Base-by-base conservation (phyloP, 2,329 filamentous ascomycete species). In the Aspergillus sp. region DNA sequence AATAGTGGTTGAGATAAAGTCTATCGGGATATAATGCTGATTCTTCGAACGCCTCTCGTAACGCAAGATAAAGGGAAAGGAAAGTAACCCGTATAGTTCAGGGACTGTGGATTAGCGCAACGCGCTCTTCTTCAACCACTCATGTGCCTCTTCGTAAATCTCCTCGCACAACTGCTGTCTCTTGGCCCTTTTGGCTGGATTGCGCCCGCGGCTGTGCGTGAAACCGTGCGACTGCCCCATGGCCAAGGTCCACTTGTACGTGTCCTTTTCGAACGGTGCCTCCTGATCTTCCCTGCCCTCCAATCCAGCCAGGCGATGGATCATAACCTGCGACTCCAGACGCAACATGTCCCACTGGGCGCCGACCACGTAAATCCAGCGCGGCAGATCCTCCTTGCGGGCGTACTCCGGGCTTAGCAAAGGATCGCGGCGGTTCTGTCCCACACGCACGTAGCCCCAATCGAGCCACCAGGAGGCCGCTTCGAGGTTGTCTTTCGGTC, bases 311-410 rank as follows among this genome's bases (percentile, higher is more conserved):
- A 74, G 61, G 16, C 61, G 62, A 52, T 68, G 66, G 24, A 71
- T 71, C 71, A 75, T 75, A 49, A 58, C 42, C 57, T 71, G 67
- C 6, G 67, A 73, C 66, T 82, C 82, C 36, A 67, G 16, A 12
- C 63, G 42, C n/a, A 65, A 51, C 61, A 81, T 75, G 65, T 84
- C 82, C 56, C 80, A 73, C 70, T 83, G 79, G 14, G 74, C 74
- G 0, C 69, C 78, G 6, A 82, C 61, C 36, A 81, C 65, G 61
- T 80, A 82, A 3, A 83, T 69, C 49, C 76, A 71, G 18, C 65
- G 67, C 5, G 81, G 81, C 31, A 83, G 68, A 22, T 63, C 46
- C 14, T 74, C 69, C 16, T 71, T 67, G 26, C 54, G 29, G 1
- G 73, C 73, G 61, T 72, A 77, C 18, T 68, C 63, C 0, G 81